Evolutionary conservation across 78 protist species (phyloP), one percentile per base, ranked within the genome.

Genomic region (Parvularia atlantis): DNA sequence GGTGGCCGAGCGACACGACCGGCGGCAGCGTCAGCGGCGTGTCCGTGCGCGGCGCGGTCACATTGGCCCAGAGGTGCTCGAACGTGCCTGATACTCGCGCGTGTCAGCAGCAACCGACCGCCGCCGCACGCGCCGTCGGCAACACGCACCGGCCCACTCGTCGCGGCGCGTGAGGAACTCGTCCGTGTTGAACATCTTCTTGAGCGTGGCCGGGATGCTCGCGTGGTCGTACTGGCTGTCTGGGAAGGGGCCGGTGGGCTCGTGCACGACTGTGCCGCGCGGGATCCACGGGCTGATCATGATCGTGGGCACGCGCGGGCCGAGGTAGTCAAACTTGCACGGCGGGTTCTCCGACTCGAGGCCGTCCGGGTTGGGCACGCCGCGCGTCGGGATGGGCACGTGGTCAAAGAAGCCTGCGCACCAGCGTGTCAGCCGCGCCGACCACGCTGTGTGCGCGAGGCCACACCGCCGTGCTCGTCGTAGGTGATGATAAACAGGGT

Each of bases 391-490:
- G 16, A 76, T 35, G n/a, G 83, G 83, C 39, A 61, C 70, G 66
- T 78, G 77, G 60, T 78, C 83, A 46, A 1, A 40, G 46, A 39
- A 58, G 50, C n/a, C n/a, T n/a, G n/a, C n/a, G n/a, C n/a, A n/a
- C n/a, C n/a, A n/a, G n/a, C n/a, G n/a, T n/a, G n/a, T n/a, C n/a
- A n/a, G n/a, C n/a, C n/a, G n/a, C n/a, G n/a, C n/a, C n/a, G n/a
- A n/a, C n/a, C n/a, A n/a, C n/a, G n/a, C n/a, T n/a, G n/a, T n/a
- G n/a, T n/a, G n/a, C n/a, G n/a, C n/a, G n/a, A n/a, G n/a, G n/a
- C n/a, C n/a, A n/a, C n/a, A n/a, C 84, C 84, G 41, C 84, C 84
- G 30, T 73, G 80, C 40, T 80, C 84, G 50, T 80, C 84, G 61
- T 44, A 80, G 24, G 73, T 74, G 64, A 80, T 53, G 36, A 80